These are phyloP conservation scores for Pharus latifolius DNA, from an alignment of 176 grass and related monocot species.

Conservation along the genomic window DNA sequence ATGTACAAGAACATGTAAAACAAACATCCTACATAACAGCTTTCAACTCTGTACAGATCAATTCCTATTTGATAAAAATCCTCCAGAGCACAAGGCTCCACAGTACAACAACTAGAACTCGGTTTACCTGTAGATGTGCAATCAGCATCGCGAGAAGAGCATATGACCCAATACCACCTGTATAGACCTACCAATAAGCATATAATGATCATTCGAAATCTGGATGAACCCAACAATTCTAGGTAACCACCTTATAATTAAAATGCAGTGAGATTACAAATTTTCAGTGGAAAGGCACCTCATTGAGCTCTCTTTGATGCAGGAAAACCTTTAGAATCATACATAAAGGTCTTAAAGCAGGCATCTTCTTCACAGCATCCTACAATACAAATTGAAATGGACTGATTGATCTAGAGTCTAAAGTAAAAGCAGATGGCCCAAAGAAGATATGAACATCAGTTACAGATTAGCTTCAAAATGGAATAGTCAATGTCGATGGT, in stretches of 20 bases:
- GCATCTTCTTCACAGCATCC: conserved; percentile 79
- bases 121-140: conserved; percentile 70
- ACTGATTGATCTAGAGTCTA: not conserved
- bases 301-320: conserved; percentile 98
- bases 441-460: not conserved
- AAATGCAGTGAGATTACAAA: not conserved
- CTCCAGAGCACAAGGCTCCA: not conserved
- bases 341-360: conserved; percentile 79
- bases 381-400: conserved; percentile 16
- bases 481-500: not conserved
- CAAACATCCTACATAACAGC: not conserved
- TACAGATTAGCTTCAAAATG: conserved; percentile 16
- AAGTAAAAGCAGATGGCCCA: not conserved
- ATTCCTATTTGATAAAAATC: not conserved
- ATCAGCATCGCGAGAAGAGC: conserved; percentile 97
- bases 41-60: not conserved
- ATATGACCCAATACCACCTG: conserved; percentile 96
- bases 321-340: conserved; percentile 98
- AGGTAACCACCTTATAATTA: not conserved
- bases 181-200: conserved; percentile 63
- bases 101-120: not conserved
- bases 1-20: too few species aligned
- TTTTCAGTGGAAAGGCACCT: conserved; percentile 40
- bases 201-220: not conserved
- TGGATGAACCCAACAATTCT: not conserved